Evolutionary conservation across 1,284 basidiomycete genomes (phyloP).

Genomic region (Marasmius fiardii): DNA sequence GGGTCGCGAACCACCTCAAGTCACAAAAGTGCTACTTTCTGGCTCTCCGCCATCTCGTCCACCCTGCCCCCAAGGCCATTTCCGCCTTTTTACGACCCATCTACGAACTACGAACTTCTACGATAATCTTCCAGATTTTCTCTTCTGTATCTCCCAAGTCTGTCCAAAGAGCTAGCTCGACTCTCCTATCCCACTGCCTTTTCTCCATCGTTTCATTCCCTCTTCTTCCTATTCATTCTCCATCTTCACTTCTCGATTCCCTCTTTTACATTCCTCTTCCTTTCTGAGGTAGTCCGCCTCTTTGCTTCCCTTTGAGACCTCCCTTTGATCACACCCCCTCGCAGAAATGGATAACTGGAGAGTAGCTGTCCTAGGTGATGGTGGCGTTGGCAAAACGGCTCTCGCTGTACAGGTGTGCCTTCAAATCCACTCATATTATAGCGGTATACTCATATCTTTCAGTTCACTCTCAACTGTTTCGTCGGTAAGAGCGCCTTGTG

Average conservation of each 20-base stretch:
- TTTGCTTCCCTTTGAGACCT: slow-evolving; percentile 22
- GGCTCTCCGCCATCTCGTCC: background rate
- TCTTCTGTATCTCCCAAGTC: slow-evolving; percentile 22
- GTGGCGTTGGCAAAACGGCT: slow-evolving; percentile 97
- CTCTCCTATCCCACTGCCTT: slow-evolving; percentile 21
- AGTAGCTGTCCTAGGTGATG: slow-evolving; percentile 94
- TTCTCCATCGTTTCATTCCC: slow-evolving; percentile 12
- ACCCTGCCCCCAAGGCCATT: background rate
- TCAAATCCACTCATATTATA: slow-evolving; percentile 7
- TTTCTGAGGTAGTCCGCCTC: slow-evolving; percentile 21
- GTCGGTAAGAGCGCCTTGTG: slow-evolving; percentile 58
- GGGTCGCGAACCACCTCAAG: background rate
- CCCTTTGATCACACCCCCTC: slow-evolving; percentile 19
- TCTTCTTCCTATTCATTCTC: slow-evolving; percentile 19
- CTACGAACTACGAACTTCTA: slow-evolving; percentile 51
- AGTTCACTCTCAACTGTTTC: slow-evolving; percentile 93
- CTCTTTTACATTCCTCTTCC: slow-evolving; percentile 23
- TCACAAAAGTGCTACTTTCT: background rate
- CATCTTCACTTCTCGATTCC: slow-evolving; percentile 20
- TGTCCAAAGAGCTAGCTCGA: slow-evolving; percentile 20
- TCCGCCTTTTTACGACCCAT: slow-evolving; percentile 56
- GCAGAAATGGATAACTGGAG: slow-evolving; percentile 84
- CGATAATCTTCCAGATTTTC: slow-evolving; percentile 46
- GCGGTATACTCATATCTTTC: slow-evolving; percentile 16
- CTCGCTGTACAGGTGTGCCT: slow-evolving; percentile 85